phyloP scores from a whole-genome alignment of 441 rosid genomes.

The Corymbia calophylla region DNA sequence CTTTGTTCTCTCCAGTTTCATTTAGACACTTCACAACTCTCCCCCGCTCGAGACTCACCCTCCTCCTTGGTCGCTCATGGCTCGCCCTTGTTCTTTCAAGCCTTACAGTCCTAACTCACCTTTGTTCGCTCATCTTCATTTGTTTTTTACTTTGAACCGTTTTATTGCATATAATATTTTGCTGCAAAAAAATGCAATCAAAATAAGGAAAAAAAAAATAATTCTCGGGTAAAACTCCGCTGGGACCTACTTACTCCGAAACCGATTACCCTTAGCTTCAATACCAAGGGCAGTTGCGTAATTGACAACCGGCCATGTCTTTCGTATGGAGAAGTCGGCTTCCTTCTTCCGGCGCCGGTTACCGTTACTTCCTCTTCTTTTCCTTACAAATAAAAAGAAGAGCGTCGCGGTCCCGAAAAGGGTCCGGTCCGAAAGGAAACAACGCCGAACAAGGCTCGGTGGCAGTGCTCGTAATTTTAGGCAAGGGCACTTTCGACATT shows the following conservation, averaged over 20 bases:
- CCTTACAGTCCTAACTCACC: neutral
- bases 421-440: neutral
- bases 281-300: neutral
- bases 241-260: neutral
- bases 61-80: neutral
- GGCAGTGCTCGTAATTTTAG: neutral
- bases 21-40: too few species aligned
- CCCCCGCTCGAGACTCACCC: neutral
- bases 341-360: neutral
- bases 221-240: neutral
- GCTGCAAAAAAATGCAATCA: too few species aligned
- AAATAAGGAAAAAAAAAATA: neutral
- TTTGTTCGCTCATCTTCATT: neutral
- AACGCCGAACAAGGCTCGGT: neutral
- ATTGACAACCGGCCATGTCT: neutral
- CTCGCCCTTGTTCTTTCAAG: neutral
- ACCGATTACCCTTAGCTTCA: neutral
- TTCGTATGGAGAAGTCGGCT: neutral
- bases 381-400: neutral
- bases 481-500: neutral
- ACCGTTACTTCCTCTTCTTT: neutral
- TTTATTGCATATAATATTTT: too few species aligned
- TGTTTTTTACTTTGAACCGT: neutral
- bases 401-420: neutral
- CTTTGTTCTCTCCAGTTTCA: too few species aligned